A percentile compares a stretch with the other conserved stretches of the same genome.
Evolutionary conservation across 495 filamentous ascomycete species (phyloP).

Genomic region (Tuber brumale): DNA sequence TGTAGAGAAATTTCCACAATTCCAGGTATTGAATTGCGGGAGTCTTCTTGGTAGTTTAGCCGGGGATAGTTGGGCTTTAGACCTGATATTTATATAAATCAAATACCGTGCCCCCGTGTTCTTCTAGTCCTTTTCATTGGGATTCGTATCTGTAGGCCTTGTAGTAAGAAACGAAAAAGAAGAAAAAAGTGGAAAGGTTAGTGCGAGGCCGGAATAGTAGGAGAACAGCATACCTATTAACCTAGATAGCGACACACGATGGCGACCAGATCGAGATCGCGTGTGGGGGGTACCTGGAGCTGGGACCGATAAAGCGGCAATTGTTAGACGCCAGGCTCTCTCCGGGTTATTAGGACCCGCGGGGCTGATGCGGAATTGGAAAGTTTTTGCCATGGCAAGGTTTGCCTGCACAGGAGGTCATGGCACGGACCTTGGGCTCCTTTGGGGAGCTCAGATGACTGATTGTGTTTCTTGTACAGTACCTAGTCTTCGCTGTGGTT

Average conservation of each 20-base stretch:
- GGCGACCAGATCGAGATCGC: neutral
- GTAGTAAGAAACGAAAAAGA: neutral
- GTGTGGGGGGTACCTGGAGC: constrained; percentile 19
- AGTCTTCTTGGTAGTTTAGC: neutral
- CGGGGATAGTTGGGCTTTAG: neutral
- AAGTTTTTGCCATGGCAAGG: constrained; percentile 58
- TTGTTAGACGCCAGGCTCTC: constrained; percentile 58
- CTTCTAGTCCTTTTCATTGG: neutral
- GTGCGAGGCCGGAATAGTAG: neutral
- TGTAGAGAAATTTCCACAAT: neutral
- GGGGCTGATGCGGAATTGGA: constrained; percentile 61
- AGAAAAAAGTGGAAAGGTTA: neutral
- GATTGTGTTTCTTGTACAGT: neutral
- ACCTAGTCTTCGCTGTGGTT: constrained; percentile 48
- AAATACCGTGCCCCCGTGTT: neutral
- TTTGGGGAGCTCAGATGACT: constrained; percentile 1
- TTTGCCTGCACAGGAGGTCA: constrained; percentile 58
- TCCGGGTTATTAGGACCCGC: constrained; percentile 58
- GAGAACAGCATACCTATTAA: neutral
- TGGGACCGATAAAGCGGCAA: constrained; percentile 44
- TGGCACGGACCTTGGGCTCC: neutral
- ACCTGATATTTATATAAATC: neutral
- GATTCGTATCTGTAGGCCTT: neutral
- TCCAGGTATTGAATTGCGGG: neutral
- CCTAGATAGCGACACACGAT: neutral